phyloP scores from a whole-genome alignment of 371 early-diverging fungal genomes.

The Rhizopus microsporus region DNA sequence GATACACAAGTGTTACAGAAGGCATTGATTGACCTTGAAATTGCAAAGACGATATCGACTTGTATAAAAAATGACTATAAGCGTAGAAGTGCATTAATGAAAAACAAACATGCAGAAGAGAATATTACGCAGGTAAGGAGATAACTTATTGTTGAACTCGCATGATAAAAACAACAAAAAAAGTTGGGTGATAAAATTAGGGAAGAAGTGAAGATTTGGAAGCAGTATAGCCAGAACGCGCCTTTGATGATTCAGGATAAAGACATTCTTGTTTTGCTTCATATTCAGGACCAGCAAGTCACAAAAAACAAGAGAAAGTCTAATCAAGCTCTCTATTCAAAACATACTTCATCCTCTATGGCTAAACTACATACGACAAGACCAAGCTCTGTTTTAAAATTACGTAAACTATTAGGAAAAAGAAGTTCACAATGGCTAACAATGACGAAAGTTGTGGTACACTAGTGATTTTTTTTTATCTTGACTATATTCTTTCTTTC shows the following conservation, averaged over 20 bases:
- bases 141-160: not conserved
- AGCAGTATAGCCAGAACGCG: slow-evolving; percentile 25
- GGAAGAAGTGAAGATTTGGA: slow-evolving; percentile 32
- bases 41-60: slow-evolving; percentile 24
- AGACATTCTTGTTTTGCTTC: slow-evolving; percentile 25
- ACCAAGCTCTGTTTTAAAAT: slow-evolving; percentile 36
- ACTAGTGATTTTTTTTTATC: slow-evolving; percentile 1
- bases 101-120: slow-evolving; percentile 28
- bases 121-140: slow-evolving; percentile 35
- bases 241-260: slow-evolving; percentile 31
- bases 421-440: slow-evolving; percentile 4
- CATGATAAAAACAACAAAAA: not conserved
- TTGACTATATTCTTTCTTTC: not conserved
- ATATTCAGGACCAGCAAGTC: slow-evolving; percentile 29
- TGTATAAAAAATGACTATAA: slow-evolving; percentile 27
- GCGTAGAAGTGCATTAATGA: slow-evolving; percentile 32
- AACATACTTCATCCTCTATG: slow-evolving; percentile 10
- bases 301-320: slow-evolving; percentile 21
- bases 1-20: slow-evolving; percentile 19
- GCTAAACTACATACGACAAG: slow-evolving; percentile 7
- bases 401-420: slow-evolving; percentile 39
- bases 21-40: slow-evolving; percentile 20
- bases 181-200: slow-evolving; percentile 36
- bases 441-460: not conserved
- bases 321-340: not conserved